Evolutionary conservation across 257 asterid species (phyloP).

Genomic region (Gentiana dahurica): DNA sequence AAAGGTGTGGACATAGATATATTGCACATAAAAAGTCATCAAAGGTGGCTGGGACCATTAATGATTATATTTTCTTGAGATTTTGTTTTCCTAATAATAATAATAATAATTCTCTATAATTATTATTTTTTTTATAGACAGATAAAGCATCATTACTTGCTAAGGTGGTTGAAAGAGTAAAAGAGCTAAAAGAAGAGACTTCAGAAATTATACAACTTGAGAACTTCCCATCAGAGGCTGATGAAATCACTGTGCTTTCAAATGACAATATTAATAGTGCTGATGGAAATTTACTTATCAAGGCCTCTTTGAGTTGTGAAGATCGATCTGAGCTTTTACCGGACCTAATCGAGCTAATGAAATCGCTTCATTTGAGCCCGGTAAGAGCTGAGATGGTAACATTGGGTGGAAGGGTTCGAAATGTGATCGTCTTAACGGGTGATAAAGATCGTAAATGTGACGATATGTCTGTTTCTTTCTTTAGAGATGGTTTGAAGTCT

Average conservation of each 20-base stretch:
- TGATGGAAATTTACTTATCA: constrained; percentile 30
- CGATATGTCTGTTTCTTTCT: constrained; percentile 23
- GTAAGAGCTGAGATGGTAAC: constrained; percentile 53
- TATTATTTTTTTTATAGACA: constrained; percentile 23
- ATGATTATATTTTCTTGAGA: not conserved
- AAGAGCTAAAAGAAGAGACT: constrained; percentile 40
- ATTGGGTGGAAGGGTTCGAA: constrained; percentile 43
- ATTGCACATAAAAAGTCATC: too few species aligned
- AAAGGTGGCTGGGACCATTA: too few species aligned
- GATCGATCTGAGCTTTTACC: constrained; percentile 49
- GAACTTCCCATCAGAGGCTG: constrained; percentile 43
- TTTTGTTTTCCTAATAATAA: too few species aligned
- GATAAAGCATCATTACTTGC: constrained; percentile 68
- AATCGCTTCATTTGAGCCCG: constrained; percentile 19
- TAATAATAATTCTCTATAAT: too few species aligned
- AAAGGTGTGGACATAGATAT: too few species aligned
- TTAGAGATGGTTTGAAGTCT: constrained; percentile 41
- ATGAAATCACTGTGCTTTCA: constrained; percentile 38
- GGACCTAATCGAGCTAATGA: not conserved
- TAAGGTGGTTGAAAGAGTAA: constrained; percentile 45
- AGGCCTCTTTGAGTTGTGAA: constrained; percentile 57
- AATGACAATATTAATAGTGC: constrained; percentile 7
- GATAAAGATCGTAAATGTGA: constrained; percentile 26
- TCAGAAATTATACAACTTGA: constrained; percentile 37
- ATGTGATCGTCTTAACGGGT: constrained; percentile 36